A percentile compares a stretch with the other conserved stretches of the same genome.
phyloP scores from a whole-genome alignment of 2,329 filamentous ascomycete species.

The Coniochaeta sp. region DNA sequence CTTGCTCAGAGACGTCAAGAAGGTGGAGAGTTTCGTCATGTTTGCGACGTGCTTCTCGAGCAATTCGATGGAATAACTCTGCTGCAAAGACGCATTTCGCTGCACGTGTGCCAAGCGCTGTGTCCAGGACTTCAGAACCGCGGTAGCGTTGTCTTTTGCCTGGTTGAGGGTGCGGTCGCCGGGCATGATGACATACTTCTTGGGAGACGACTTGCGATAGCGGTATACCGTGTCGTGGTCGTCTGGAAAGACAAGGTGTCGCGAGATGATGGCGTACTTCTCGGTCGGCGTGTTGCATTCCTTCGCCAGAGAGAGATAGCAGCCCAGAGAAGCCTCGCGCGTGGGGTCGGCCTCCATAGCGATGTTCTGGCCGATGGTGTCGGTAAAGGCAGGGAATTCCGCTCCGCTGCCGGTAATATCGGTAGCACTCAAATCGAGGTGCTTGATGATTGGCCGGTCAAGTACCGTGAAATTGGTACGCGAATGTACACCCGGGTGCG shows the following conservation, averaged over 20 bases:
- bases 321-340: background rate
- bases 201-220: background rate
- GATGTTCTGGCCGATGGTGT: background rate
- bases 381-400: no score
- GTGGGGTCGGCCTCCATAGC: background rate
- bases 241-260: background rate
- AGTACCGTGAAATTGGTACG: no score
- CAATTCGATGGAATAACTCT: background rate
- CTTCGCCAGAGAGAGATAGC: background rate
- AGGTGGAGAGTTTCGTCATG: background rate
- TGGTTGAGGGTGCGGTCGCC: background rate
- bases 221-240: background rate
- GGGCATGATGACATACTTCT: background rate
- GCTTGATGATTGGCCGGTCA: no score
- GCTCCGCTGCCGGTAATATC: background rate
- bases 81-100: background rate
- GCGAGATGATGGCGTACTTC: background rate
- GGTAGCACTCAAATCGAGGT: no score
- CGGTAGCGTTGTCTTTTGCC: background rate
- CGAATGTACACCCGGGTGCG: no score
- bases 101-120: no score
- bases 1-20: background rate
- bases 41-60: background rate
- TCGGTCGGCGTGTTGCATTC: background rate
- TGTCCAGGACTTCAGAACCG: background rate